Evolutionary conservation across 164 flowering plant species (phyloP), one percentile per base, ranked within the genome.

Genomic region (Aristolochia californica): DNA sequence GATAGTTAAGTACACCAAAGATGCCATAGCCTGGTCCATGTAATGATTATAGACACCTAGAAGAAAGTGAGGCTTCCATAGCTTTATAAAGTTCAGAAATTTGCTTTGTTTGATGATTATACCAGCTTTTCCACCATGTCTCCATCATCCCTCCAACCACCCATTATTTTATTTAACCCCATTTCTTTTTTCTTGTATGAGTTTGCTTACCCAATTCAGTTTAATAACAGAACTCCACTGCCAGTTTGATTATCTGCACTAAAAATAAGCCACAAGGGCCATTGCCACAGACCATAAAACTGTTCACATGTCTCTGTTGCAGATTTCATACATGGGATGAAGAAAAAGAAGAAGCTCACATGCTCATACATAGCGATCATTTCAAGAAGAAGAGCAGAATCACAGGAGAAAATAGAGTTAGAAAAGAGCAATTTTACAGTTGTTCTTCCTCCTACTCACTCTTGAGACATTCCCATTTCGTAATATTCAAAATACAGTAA

Each of bases 61-160:
- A 15, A 61, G 60, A 63, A 45, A 26, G 56, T 57, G 1, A n/a
- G 20, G 49, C 26, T 43, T 60, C 62, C 62, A 17, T 52, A 52
- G 48, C 68, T 73, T 69, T 73, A 27, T 15, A 67, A 65, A 49
- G 73, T 59, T 38, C 54, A 26, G 14, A 16, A 50, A 20, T 30
- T 51, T 60, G 62, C 62, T 60, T 38, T 60, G 62, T 43, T 28
- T 50, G 21, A 49, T 50, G 53, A 45, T 43, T n/a, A 25, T 21
- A 34, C 43, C 49, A 40, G 28, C 52, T 53, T 57, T 47, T 40
- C 21, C 23, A 13, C 52, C 30, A 56, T 59, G 44, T 43, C 53
- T 11, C 34, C 58, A 59, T 53, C 60, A 67, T 44, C 53, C 62
- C 45, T 28, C 47, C 40, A 45, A 59, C 50, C 51, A 5, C 40